These are phyloP conservation scores for Fusarium oligoseptatum DNA, from an alignment of 2,329 filamentous ascomycete genomes.

Conservation along the genomic window DNA sequence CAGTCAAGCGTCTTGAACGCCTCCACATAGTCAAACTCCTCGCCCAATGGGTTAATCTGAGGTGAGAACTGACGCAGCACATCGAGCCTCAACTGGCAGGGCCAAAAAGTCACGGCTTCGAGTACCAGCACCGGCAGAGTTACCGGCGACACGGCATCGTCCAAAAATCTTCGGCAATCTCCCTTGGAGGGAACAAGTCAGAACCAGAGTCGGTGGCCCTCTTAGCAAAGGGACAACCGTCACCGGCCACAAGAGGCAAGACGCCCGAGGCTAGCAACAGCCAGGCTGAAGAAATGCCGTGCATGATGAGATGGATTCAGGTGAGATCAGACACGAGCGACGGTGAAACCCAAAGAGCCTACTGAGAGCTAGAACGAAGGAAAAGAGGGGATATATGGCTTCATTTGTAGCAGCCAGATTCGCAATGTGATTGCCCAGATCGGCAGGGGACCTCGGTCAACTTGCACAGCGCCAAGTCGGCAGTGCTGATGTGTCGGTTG, in stretches of 20 bases:
- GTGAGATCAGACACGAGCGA: neutral
- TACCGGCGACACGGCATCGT: slow-evolving; percentile 44
- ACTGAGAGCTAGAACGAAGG: neutral
- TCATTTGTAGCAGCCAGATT: slow-evolving; percentile 26
- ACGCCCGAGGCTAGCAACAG: slow-evolving; percentile 39
- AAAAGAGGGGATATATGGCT: slow-evolving; percentile 20
- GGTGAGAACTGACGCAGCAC: slow-evolving; percentile 79
- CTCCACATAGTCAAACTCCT: slow-evolving; percentile 78
- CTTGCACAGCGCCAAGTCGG: slow-evolving; percentile 26
- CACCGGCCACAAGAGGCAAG: slow-evolving; percentile 27
- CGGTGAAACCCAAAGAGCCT: slow-evolving; percentile 1
- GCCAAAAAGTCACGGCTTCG: slow-evolving; percentile 82
- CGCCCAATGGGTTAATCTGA: slow-evolving; percentile 72
- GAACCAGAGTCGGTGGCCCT: slow-evolving; percentile 6
- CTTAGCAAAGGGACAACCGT: slow-evolving; percentile 40
- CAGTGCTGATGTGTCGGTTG: slow-evolving; percentile 24
- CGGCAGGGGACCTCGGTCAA: slow-evolving; percentile 19
- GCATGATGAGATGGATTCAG: slow-evolving; percentile 21
- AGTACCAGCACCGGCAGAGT: slow-evolving; percentile 73
- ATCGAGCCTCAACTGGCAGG: slow-evolving; percentile 74
- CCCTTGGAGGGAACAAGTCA: slow-evolving; percentile 21
- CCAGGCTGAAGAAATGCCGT: slow-evolving; percentile 16
- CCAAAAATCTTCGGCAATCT: slow-evolving; percentile 41
- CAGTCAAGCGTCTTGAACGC: slow-evolving; percentile 76
- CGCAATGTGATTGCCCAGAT: slow-evolving; percentile 12